These are phyloP conservation scores for Salix koriyanagi DNA, from an alignment of 345 rosid genomes.

Conservation along the genomic window DNA sequence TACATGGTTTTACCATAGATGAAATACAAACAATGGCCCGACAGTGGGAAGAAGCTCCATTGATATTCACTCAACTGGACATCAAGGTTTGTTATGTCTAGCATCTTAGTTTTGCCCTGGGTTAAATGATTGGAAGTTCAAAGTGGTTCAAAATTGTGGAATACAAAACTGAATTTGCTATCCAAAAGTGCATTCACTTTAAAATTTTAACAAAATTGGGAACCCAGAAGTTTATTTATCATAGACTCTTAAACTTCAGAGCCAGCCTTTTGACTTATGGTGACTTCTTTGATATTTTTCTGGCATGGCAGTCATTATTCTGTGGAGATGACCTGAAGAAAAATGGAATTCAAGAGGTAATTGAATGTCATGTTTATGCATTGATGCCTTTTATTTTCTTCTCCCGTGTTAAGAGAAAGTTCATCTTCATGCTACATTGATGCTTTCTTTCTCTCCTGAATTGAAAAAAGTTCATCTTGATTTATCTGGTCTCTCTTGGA, in stretches of 20 bases:
- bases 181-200: too few species aligned
- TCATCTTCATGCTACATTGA: too few species aligned
- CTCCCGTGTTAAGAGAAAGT: too few species aligned
- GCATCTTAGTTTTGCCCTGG: conserved; percentile 7
- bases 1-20: conserved; percentile 76
- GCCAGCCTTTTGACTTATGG: neutral
- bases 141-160: neutral
- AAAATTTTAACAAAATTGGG: conserved; percentile 5
- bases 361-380: conserved; percentile 15
- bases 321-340: conserved; percentile 76
- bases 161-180: neutral
- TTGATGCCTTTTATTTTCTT: neutral
- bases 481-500: too few species aligned
- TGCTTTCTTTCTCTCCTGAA: too few species aligned
- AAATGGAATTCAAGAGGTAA: conserved; percentile 85
- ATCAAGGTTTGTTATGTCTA: conserved; percentile 50
- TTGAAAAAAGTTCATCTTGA: too few species aligned
- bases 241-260: too few species aligned
- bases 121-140: neutral
- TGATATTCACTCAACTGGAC: conserved; percentile 67
- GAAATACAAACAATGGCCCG: conserved; percentile 75
- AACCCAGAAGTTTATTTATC: too few species aligned
- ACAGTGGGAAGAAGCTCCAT: conserved; percentile 86
- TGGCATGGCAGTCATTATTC: conserved; percentile 58
- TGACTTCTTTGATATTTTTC: conserved; percentile 17